A percentile compares a stretch with the other conserved stretches of the same genome.
These are phyloP conservation scores for Beauveria sp. DNA, from an alignment of 2,329 filamentous ascomycete genomes.

Conservation along the genomic window DNA sequence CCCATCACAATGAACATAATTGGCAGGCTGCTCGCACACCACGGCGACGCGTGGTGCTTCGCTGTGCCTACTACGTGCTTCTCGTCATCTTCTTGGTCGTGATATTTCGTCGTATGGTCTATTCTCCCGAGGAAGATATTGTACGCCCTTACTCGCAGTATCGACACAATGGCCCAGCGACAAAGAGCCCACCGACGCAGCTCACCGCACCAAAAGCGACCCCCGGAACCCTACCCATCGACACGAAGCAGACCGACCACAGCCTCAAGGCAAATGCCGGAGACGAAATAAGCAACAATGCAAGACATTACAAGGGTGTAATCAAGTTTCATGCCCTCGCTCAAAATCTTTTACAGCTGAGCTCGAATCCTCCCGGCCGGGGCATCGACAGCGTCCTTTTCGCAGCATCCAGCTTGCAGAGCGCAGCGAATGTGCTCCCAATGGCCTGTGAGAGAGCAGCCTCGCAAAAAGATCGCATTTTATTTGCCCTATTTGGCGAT, in stretches of 20 bases:
- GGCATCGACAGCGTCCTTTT: conserved; percentile 66
- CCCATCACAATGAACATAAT: conserved; percentile 20
- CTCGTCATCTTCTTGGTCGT: conserved; percentile 50
- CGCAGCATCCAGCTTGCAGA: conserved; percentile 65
- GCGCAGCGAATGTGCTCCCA: conserved; percentile 65
- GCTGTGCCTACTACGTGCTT: conserved; percentile 39
- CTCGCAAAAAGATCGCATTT: conserved; percentile 64
- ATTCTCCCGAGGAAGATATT: conserved; percentile 4
- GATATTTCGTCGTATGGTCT: conserved; percentile 36
- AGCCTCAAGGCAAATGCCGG: conserved; percentile 23
- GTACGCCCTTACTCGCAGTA: conserved; percentile 6
- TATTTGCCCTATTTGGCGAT: conserved; percentile 72
- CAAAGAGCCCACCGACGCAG: neutral
- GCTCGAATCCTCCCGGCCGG: conserved; percentile 39
- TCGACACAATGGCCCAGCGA: neutral
- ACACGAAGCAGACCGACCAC: conserved; percentile 8
- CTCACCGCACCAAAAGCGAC: conserved; percentile 5
- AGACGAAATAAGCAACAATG: conserved; percentile 14
- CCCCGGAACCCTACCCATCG: neutral
- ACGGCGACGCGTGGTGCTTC: conserved; percentile 46
- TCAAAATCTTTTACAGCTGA: conserved; percentile 38
- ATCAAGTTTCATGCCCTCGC: conserved; percentile 62
- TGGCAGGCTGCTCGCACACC: conserved; percentile 38
- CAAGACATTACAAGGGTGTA: conserved; percentile 65
- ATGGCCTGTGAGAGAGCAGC: conserved; percentile 80